Evolutionary conservation across 2,329 filamentous ascomycete species (phyloP).

Genomic region (Akanthomyces dipterigenus): DNA sequence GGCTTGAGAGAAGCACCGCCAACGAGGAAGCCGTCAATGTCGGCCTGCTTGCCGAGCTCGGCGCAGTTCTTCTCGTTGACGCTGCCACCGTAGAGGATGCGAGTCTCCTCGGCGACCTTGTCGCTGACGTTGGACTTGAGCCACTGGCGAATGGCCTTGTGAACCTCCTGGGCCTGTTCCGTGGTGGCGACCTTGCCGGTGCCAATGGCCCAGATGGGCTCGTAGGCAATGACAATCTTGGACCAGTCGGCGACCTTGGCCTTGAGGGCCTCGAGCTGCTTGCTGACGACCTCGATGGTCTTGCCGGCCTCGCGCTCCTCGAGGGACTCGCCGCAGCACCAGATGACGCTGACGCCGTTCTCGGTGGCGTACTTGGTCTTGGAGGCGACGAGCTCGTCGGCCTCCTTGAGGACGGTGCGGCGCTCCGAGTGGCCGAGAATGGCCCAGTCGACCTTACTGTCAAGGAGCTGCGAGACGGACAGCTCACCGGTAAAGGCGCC

Average conservation of each 20-base stretch:
- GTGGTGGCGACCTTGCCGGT: conserved; percentile 90
- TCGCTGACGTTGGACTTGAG: conserved; percentile 70
- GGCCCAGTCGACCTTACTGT: conserved; percentile 81
- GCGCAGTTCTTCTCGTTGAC: conserved; percentile 98
- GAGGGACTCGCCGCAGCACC: conserved; percentile 94
- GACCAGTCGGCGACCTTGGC: conserved; percentile 75
- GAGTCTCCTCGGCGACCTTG: conserved; percentile 73
- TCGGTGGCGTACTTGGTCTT: conserved; percentile 94
- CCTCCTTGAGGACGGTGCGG: conserved; percentile 81
- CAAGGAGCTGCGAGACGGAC: conserved; percentile 83
- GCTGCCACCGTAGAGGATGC: conserved; percentile 93
- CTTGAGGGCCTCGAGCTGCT: conserved; percentile 79
- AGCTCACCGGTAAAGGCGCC: conserved; percentile 98
- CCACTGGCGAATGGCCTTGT: conserved; percentile 87
- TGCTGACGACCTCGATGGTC: conserved; percentile 80
- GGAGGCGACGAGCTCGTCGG: conserved; percentile 74
- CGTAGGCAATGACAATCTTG: conserved; percentile 94
- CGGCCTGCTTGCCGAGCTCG: conserved; percentile 82
- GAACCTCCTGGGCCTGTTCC: conserved; percentile 88
- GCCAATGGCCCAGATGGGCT: conserved; percentile 95
- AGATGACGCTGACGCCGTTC: conserved; percentile 82
- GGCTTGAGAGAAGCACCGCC: conserved; percentile 96
- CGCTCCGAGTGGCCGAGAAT: conserved; percentile 95
- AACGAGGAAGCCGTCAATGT: conserved; percentile 97
- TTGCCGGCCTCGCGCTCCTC: conserved; percentile 82